Evolutionary conservation across 345 rosid genomes (phyloP), one percentile per base, ranked within the genome.

Genomic region (Pistacia integerrima): DNA sequence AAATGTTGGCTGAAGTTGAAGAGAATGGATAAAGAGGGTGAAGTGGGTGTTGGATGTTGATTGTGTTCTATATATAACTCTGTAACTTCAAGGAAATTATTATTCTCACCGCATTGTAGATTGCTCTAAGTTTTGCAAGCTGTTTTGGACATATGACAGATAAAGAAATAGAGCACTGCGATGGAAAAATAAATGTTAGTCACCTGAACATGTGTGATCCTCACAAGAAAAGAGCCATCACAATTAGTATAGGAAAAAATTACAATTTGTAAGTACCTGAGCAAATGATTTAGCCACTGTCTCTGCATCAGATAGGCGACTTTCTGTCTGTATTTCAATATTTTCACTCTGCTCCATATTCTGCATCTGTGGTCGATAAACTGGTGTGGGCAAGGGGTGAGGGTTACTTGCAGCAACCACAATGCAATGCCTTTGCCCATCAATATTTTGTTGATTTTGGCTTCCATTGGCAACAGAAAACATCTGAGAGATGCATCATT

Each of bases 361-460:
- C 85, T 84, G 95, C 67, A 87, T 64, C 74, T 85, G 90, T 36
- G 97, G 97, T 70, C 89, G 88, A 83, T 85, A 93, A 76, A 96
- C 98, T 81, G 97, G 97, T 74, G 99, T 93, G 67, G 99, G 94
- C 82, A 96, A 91, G 20, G 94, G 87, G 82, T 90, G 70, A 74
- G 98, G 99, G 77, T 96, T 91, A 83, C 97, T 96, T 69, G 98
- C 97, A 77, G 97, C 90, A 85, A 96, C 82, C 77, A 93, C 88
- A 82, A 96, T 82, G 80, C 99, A 96, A 78, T 96, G 97, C 82
- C 90, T 91, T 86, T 90, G 90, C 61, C 86, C 82, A 74, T 96
- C 97, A 58, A 83, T 64, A 85, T 74, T 89, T 80, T 87, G 89
- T 78, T 87, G 94, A 77, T 84, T 72, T 87, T 85, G 94, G 81